Conservation (phyloP, 208 protist genomes). For the Naegleria lovaniensis region DNA sequence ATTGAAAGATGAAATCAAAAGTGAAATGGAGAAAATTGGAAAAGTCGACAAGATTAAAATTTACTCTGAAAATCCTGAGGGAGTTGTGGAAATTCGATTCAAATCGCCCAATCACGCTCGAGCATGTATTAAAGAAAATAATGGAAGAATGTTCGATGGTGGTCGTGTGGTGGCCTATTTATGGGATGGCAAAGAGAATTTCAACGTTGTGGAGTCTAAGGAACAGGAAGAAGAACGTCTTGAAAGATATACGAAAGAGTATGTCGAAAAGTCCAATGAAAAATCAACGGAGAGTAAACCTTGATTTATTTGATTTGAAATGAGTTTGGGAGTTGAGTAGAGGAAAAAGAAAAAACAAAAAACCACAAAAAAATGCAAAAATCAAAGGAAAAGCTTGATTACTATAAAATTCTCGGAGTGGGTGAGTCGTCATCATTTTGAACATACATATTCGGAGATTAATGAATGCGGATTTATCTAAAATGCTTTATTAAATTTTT, state of each 20-base stretch:
- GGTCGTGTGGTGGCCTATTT: neutral
- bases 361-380: neutral
- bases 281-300: too few species aligned
- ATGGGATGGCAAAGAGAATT: neutral
- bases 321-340: too few species aligned
- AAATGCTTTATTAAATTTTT: too few species aligned
- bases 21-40: neutral
- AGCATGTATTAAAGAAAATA: neutral
- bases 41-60: constrained; percentile 8
- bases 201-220: neutral
- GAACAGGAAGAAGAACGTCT: neutral
- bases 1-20: constrained; percentile 6
- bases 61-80: neutral
- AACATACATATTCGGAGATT: too few species aligned
- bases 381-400: neutral
- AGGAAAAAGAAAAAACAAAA: too few species aligned
- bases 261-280: neutral
- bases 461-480: too few species aligned
- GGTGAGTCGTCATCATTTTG: neutral
- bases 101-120: neutral
- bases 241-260: neutral
- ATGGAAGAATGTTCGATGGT: constrained; percentile 12
- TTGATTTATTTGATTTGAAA: too few species aligned
- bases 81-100: constrained; percentile 22
- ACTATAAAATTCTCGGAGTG: neutral